Conservation (phyloP, 345 rosid genomes). For the Acer campestre region DNA sequence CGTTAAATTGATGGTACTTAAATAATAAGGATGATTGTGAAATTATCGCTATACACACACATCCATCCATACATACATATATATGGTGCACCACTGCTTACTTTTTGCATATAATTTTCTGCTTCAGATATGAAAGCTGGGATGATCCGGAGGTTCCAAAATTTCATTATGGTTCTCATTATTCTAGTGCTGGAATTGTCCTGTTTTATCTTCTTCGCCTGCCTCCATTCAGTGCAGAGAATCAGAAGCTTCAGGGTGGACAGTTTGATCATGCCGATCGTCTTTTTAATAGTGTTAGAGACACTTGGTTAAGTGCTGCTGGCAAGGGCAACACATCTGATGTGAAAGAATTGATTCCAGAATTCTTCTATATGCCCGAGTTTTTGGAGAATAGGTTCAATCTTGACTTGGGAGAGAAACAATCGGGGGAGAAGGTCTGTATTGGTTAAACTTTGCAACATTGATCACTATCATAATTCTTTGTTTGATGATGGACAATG, state of each 20-base stretch:
- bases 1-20: neutral
- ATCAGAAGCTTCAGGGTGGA: conserved; percentile 99
- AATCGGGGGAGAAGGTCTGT: conserved; percentile 97
- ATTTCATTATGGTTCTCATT: conserved; percentile 99
- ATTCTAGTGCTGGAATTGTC: conserved; percentile 99
- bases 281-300: conserved; percentile 87
- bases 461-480: neutral
- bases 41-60: neutral
- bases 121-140: conserved; percentile 95
- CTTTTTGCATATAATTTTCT: conserved; percentile 13
- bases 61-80: too few species aligned
- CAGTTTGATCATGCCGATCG: conserved; percentile 99
- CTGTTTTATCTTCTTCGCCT: conserved; percentile 97
- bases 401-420: conserved; percentile 96
- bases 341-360: conserved; percentile 98
- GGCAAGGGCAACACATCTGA: conserved; percentile 98
- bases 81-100: neutral
- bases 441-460: conserved; percentile 13
- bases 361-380: conserved; percentile 98
- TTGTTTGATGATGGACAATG: conserved; percentile 20
- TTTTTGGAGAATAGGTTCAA: conserved; percentile 81
- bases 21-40: neutral
- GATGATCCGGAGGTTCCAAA: conserved; percentile 99
- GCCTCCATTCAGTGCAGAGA: conserved; percentile 96
- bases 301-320: conserved; percentile 98